phyloP scores from a whole-genome alignment of 2,329 filamentous ascomycete species.

The Claviceps lovelessii region DNA sequence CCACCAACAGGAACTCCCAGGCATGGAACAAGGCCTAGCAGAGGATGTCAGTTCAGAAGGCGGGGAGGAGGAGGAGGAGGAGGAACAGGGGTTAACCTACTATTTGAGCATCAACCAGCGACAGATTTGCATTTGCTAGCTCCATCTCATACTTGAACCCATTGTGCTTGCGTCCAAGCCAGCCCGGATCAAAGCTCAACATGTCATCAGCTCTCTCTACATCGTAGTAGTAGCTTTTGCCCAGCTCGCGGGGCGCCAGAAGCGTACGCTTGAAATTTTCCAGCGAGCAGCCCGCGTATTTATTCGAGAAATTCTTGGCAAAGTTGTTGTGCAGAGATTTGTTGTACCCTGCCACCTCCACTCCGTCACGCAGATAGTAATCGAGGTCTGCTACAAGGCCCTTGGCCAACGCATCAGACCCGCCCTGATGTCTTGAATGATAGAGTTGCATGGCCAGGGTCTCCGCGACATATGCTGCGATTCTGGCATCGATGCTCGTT shows the following conservation, averaged over 20 bases:
- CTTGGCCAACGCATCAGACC: constrained; percentile 49
- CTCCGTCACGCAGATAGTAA: constrained; percentile 67
- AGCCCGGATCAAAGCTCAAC: constrained; percentile 62
- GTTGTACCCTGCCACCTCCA: constrained; percentile 72
- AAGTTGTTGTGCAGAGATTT: constrained; percentile 74
- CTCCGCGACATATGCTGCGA: constrained; percentile 74
- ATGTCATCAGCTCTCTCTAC: constrained; percentile 60
- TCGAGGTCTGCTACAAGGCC: constrained; percentile 59
- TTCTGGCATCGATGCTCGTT: constrained; percentile 48
- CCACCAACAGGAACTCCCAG: constrained; percentile 78
- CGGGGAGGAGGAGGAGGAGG: too few species aligned
- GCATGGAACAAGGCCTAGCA: constrained; percentile 62
- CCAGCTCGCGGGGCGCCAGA: constrained; percentile 51
- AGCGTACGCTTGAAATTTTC: constrained; percentile 66
- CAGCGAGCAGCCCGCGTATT: constrained; percentile 61
- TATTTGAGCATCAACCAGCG: constrained; percentile 82
- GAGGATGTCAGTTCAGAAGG: background rate
- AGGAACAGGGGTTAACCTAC: constrained; percentile 30
- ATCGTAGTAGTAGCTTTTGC: constrained; percentile 73
- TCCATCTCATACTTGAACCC: constrained; percentile 75
- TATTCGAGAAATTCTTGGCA: constrained; percentile 65
- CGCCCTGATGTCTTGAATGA: constrained; percentile 62
- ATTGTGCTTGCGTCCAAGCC: constrained; percentile 52
- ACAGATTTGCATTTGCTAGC: constrained; percentile 79
- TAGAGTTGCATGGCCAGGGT: constrained; percentile 86